These are phyloP conservation scores for Pythium rhizo-oryzae DNA, from an alignment of 352 stramenopile genomes.

Conservation along the genomic window DNA sequence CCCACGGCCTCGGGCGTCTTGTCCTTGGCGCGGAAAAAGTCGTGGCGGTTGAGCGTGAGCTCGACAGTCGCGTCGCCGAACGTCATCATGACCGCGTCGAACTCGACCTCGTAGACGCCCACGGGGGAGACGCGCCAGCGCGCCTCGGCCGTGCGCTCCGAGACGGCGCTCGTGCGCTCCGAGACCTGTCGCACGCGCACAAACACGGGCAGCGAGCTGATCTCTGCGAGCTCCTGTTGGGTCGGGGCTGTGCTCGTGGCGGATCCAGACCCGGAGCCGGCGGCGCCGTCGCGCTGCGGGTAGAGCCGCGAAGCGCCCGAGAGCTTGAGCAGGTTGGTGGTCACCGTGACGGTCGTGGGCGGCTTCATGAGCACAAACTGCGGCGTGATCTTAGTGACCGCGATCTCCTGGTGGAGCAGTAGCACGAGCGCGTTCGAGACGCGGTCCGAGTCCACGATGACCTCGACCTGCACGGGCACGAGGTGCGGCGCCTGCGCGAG, in stretches of 20 bases:
- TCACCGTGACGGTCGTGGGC: slow-evolving; percentile 40
- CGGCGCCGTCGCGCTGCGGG: slow-evolving; percentile 4
- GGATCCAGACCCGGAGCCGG: no score
- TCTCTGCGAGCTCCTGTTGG: slow-evolving; percentile 35
- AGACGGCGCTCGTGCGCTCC: slow-evolving; percentile 50
- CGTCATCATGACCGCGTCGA: slow-evolving; percentile 55
- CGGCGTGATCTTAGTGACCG: slow-evolving; percentile 50
- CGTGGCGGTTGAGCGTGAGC: slow-evolving; percentile 51
- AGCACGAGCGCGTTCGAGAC: slow-evolving; percentile 58
- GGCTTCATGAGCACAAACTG: slow-evolving; percentile 64
- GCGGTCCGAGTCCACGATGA: slow-evolving; percentile 57
- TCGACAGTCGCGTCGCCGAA: slow-evolving; percentile 55
- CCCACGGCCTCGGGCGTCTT: slow-evolving; percentile 42
- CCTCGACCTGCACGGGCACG: slow-evolving; percentile 52
- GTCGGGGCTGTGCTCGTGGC: no score
- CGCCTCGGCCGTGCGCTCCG: slow-evolving; percentile 51
- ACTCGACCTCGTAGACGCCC: slow-evolving; percentile 64
- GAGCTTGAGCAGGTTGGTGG: slow-evolving; percentile 64
- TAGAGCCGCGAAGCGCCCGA: slow-evolving; percentile 25
- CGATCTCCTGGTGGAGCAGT: slow-evolving; percentile 52
- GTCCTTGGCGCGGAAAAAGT: slow-evolving; percentile 51
- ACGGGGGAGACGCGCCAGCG: slow-evolving; percentile 57
- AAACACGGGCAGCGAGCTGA: slow-evolving; percentile 54
- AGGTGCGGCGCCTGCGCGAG: slow-evolving; percentile 39
- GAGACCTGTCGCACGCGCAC: slow-evolving; percentile 56